Conservation (phyloP, 129 eudicot genomes). For the sunflower (Helianthus annuus) region HanXRQr2.0-SUNRISE NC_035437.2:67993510-67994009, state of each 20-base stretch:
- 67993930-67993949: slow-evolving; percentile 94
- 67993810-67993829: slow-evolving; percentile 72
- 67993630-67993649: slow-evolving; percentile 51
- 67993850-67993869: slow-evolving; percentile 88
- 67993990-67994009: slow-evolving; percentile 86
- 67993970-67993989: slow-evolving; percentile 85
- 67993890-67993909: slow-evolving; percentile 79
- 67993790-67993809: slow-evolving; percentile 78
- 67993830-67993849: slow-evolving; percentile 96
- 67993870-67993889: slow-evolving; percentile 98
- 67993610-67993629: slow-evolving; percentile 46
- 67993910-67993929: slow-evolving; percentile 59
- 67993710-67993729: slow-evolving; percentile 61
- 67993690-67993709: slow-evolving; percentile 73
- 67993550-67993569: slow-evolving; percentile 39
- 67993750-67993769: slow-evolving; percentile 45
- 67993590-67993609: slow-evolving; percentile 39
- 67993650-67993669: slow-evolving; percentile 45
- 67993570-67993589: slow-evolving; percentile 31
- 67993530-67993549: slow-evolving; percentile 49
- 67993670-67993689: slow-evolving; percentile 49
- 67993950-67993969: slow-evolving; percentile 70
- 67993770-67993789: slow-evolving; percentile 86
- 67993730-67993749: slow-evolving; percentile 36
- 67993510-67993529: slow-evolving; percentile 36